A percentile compares a stretch with the other conserved stretches of the same genome.
These are phyloP conservation scores for Termitomyces sp. DNA, from an alignment of 1,284 basidiomycete species.

Conservation along the genomic window DNA sequence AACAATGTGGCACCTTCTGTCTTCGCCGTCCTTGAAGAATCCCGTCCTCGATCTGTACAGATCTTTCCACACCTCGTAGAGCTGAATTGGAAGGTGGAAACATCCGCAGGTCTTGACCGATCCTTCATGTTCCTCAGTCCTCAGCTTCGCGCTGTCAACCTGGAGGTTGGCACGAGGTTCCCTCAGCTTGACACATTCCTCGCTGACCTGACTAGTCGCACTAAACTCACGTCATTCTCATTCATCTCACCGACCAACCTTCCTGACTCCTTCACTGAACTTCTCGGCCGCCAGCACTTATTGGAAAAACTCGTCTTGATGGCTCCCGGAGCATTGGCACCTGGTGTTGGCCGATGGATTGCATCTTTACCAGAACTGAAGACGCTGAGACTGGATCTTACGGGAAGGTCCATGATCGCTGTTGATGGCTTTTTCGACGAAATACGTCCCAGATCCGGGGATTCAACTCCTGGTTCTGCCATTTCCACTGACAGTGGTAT, in stretches of 20 bases:
- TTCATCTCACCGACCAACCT: slow-evolving; percentile 62
- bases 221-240: slow-evolving; percentile 58
- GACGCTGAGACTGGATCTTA: slow-evolving; percentile 63
- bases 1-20: slow-evolving; percentile 58
- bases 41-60: slow-evolving; percentile 47
- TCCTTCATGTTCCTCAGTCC: slow-evolving; percentile 60
- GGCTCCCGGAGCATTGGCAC: slow-evolving; percentile 63
- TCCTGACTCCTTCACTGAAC: slow-evolving; percentile 63
- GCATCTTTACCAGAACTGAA: slow-evolving; percentile 54
- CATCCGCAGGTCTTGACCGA: slow-evolving; percentile 55
- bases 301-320: slow-evolving; percentile 60
- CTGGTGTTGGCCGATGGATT: slow-evolving; percentile 65
- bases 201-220: slow-evolving; percentile 52
- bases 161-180: slow-evolving; percentile 56
- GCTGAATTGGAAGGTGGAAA: slow-evolving; percentile 68
- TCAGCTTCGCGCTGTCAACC: slow-evolving; percentile 48
- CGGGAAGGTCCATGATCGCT: slow-evolving; percentile 56
- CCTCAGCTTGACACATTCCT: slow-evolving; percentile 59
- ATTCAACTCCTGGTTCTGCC: slow-evolving; percentile 60
- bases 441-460: slow-evolving; percentile 54
- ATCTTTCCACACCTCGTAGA: slow-evolving; percentile 65
- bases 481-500: slow-evolving; percentile 67
- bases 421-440: slow-evolving; percentile 77
- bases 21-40: slow-evolving; percentile 60
- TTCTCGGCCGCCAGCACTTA: slow-evolving; percentile 50